Percentiles rank a stretch among this genome's conserved stretches.
phyloP scores from a whole-genome alignment of 495 filamentous ascomycete species.

The Margaritispora aquatica region DNA sequence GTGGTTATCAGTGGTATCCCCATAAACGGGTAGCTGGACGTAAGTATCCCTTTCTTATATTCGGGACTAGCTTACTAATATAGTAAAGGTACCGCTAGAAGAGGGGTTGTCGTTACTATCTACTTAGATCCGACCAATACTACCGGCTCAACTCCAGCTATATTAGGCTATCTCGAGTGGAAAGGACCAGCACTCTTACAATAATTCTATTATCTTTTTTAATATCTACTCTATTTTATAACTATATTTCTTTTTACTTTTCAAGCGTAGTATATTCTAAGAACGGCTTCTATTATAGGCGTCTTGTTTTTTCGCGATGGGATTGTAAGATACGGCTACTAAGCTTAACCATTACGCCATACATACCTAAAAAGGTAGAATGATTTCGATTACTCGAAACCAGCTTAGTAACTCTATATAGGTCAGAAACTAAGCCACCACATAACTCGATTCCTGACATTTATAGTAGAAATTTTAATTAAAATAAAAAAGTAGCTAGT shows the following conservation, averaged over 20 bases:
- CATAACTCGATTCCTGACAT: too few relatives aligned
- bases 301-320: too few relatives aligned
- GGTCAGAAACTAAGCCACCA: too few relatives aligned
- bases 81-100: neutral
- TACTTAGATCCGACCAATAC: conserved; percentile 21
- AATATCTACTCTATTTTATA: neutral
- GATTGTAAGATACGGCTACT: too few relatives aligned
- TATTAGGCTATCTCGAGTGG: conserved; percentile 10
- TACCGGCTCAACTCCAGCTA: conserved; percentile 3
- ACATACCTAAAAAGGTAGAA: too few relatives aligned
- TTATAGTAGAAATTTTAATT: too few relatives aligned
- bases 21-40: conserved; percentile 14
- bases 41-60: conserved; percentile 4
- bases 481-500: too few relatives aligned
- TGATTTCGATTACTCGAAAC: too few relatives aligned
- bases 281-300: too few relatives aligned
- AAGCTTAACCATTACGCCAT: too few relatives aligned
- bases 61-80: neutral
- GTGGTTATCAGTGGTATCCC: conserved; percentile 5
- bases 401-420: too few relatives aligned
- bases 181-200: neutral
- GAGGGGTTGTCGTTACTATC: conserved; percentile 18
- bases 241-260: neutral
- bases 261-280: neutral
- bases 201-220: neutral